phyloP scores from a whole-genome alignment of 768 basidiomycete species.

The Paxillus rubicundulus region DNA sequence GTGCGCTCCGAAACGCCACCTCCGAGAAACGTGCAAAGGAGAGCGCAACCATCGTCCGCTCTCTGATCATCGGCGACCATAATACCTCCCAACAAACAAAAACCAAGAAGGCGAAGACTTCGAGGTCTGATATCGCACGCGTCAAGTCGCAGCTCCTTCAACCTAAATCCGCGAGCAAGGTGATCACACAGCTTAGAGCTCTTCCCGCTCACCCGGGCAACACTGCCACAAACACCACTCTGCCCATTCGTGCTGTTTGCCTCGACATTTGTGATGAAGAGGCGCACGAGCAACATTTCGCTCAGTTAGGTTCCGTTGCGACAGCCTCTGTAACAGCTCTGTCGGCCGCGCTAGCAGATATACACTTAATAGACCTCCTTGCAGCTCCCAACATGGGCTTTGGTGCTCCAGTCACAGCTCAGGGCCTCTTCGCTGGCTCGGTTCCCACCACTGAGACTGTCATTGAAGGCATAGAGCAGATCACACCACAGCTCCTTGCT shows the following conservation, averaged over 20 bases:
- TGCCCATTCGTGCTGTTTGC: constrained; percentile 78
- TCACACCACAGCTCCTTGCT: constrained; percentile 77
- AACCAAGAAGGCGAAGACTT: constrained; percentile 38
- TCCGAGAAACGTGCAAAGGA: constrained; percentile 62
- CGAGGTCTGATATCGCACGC: constrained; percentile 55
- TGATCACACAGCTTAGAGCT: constrained; percentile 67
- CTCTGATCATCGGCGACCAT: constrained; percentile 63
- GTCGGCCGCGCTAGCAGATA: constrained; percentile 49
- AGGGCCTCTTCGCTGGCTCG: constrained; percentile 69
- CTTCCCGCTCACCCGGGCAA: constrained; percentile 41
- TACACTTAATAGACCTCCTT: constrained; percentile 62
- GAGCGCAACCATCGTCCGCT: constrained; percentile 60
- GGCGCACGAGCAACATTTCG: constrained; percentile 58
- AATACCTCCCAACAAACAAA: constrained; percentile 30
- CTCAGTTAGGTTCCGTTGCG: constrained; percentile 46
- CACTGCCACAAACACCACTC: constrained; percentile 15
- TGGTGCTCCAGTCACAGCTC: constrained; percentile 67
- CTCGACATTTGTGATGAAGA: constrained; percentile 63
- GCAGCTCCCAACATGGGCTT: constrained; percentile 63
- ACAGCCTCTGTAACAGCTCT: constrained; percentile 51
- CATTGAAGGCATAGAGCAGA: constrained; percentile 60
- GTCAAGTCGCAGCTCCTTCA: constrained; percentile 66
- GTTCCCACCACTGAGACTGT: constrained; percentile 75
- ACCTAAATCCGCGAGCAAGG: constrained; percentile 64
- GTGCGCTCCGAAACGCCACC: constrained; percentile 32